A percentile compares a stretch with the other conserved stretches of the same genome.
These are phyloP conservation scores for Imleria badia DNA, from an alignment of 768 basidiomycete genomes.

Conservation along the genomic window DNA sequence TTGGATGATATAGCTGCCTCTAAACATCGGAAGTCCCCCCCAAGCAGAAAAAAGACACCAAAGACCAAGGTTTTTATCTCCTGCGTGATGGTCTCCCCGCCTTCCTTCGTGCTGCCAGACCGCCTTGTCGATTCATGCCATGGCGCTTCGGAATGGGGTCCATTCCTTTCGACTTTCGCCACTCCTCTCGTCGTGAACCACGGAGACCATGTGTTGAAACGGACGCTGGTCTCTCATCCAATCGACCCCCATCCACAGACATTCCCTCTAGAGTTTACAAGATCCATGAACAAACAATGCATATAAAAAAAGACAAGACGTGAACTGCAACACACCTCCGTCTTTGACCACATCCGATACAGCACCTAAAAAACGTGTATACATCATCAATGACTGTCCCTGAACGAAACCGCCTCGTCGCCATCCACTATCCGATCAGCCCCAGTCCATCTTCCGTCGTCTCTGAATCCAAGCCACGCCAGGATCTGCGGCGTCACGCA, in stretches of 20 bases:
- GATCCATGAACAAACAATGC: conserved; percentile 6
- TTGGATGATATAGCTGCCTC: neutral
- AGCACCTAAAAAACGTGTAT: conserved; percentile 17
- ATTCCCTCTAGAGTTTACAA: conserved; percentile 43
- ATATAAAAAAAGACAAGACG: neutral
- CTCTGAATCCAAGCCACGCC: conserved; percentile 30
- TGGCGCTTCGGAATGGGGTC: conserved; percentile 46
- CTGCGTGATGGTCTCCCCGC: conserved; percentile 71
- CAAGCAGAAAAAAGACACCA: neutral
- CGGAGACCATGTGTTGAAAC: conserved; percentile 86
- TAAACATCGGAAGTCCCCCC: neutral
- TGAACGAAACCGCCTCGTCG: neutral
- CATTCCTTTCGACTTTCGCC: conserved; percentile 81
- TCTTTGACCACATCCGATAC: conserved; percentile 7
- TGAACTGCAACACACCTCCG: conserved; percentile 21
- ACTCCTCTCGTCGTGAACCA: conserved; percentile 73
- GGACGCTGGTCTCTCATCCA: conserved; percentile 31
- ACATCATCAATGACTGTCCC: conserved; percentile 19
- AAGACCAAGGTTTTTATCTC: conserved; percentile 41
- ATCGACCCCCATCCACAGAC: conserved; percentile 45
- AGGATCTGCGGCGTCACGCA: conserved; percentile 37
- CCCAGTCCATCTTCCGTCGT: neutral
- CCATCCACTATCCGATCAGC: neutral
- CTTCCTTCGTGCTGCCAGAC: conserved; percentile 57
- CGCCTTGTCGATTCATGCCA: conserved; percentile 70